A percentile compares a stretch with the other conserved stretches of the same genome.
Evolutionary conservation across 2,329 filamentous ascomycete genomes (phyloP).

Genomic region (Penicillium frequentans): DNA sequence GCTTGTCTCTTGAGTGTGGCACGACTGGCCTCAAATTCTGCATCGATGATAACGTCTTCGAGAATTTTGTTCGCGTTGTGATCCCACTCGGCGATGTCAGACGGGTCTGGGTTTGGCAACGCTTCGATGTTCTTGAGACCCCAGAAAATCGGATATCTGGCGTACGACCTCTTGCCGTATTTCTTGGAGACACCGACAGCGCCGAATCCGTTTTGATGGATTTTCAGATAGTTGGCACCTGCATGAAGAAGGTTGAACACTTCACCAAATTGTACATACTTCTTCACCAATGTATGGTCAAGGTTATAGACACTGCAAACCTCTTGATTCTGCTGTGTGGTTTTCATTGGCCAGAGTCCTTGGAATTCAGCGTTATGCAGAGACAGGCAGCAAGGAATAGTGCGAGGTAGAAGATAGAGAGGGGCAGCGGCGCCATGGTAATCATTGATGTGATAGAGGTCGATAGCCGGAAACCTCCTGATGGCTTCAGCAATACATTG

Average conservation of each 20-base stretch:
- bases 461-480: constrained; percentile 59
- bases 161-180: constrained; percentile 66
- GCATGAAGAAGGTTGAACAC: constrained; percentile 69
- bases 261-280: constrained; percentile 67
- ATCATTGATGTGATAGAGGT: constrained; percentile 67
- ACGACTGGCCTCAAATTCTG: constrained; percentile 55
- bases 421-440: constrained; percentile 65
- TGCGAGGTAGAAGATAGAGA: constrained; percentile 61
- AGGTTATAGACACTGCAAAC: constrained; percentile 67
- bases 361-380: constrained; percentile 71
- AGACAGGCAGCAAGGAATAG: constrained; percentile 62
- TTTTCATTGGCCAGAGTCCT: constrained; percentile 67
- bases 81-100: constrained; percentile 60
- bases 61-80: constrained; percentile 53
- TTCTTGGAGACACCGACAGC: constrained; percentile 68
- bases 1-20: constrained; percentile 59
- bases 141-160: constrained; percentile 70
- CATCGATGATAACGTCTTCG: constrained; percentile 53
- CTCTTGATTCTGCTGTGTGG: constrained; percentile 59
- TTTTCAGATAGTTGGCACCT: constrained; percentile 63
- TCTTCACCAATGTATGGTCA: constrained; percentile 55
- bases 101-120: constrained; percentile 65
- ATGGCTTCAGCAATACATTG: constrained; percentile 66
- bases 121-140: constrained; percentile 62
- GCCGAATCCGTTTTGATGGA: constrained; percentile 67